Base-by-base conservation (phyloP, 2,329 filamentous ascomycete species). In the Aspergillus phoenicis region DNA sequence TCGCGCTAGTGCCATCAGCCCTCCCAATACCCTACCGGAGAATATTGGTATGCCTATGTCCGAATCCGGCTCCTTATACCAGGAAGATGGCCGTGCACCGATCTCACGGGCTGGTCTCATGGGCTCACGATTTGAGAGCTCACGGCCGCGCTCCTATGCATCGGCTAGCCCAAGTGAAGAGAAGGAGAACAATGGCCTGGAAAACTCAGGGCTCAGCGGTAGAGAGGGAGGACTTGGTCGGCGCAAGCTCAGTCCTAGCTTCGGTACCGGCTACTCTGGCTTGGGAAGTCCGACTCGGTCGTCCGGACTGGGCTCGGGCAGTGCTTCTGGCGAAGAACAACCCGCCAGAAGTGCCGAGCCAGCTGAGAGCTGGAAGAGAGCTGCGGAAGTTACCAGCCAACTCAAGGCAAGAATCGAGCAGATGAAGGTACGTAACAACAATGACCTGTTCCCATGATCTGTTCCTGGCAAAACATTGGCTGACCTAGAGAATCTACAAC, bases 371-470 rank as follows among this genome's bases (percentile, higher is more conserved):
- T 99, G 95, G 95, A 96, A 93, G 81, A 85, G 95, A 68, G 95
- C 95, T 17, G 95, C 95, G 2, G 95, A 99, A 81, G 95, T 99
- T 60, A 99, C 95, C 58, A 97, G 93, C 77, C 95, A 97, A 76
- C 78, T 99, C 71, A 99, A 98, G 82, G 93, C 94, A 56, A 87
- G 95, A 75, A 99, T 99, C 77, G 95, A 98, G 82, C 91, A 95
- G 83, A 99, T 99, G 95, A 99, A 98, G 84, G 87, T 76, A 57
- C 22, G 70, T 62, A 24, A 26, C 45, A 28, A 56, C 38, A 8
- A 11, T 30, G 4, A 8, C 39, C n/a, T 15, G 13, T 43, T 52
- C 20, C 52, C 43, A 11, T 24, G 2, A 20, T 33, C 47, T n/a
- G 22, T 26, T 22, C 45, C 17, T 6, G 17, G 3, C 51, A 20